Percentiles rank a stretch among this genome's conserved stretches.
Evolutionary conservation across 1,284 basidiomycete genomes (phyloP).

Genomic region (Cutaneotrichosporon spelunceum): DNA sequence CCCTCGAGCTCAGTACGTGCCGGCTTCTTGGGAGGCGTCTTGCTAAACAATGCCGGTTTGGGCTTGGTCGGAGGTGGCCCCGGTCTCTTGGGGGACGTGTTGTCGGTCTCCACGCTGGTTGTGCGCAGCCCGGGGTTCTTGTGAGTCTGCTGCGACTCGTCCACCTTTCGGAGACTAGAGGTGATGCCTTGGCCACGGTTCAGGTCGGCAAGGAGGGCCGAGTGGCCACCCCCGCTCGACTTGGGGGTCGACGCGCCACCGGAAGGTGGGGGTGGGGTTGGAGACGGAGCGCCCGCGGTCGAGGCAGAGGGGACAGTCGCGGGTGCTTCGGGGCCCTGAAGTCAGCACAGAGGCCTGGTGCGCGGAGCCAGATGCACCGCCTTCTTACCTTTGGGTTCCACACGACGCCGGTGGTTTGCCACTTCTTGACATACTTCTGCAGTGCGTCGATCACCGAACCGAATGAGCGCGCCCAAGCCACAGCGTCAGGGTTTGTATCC

Average conservation of each 20-base stretch:
- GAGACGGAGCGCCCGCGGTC: constrained; percentile 2
- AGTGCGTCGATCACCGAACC: constrained; percentile 70
- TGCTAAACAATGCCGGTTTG: constrained; percentile 70
- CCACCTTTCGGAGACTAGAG: constrained; percentile 86
- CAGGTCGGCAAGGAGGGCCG: constrained; percentile 87
- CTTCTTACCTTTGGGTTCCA: constrained; percentile 78
- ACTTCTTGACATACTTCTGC: constrained; percentile 78
- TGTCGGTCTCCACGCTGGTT: constrained; percentile 62
- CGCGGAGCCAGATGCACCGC: not conserved
- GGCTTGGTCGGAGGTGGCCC: constrained; percentile 52
- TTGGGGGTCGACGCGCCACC: constrained; percentile 54
- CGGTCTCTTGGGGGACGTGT: constrained; percentile 29
- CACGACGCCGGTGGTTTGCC: constrained; percentile 78
- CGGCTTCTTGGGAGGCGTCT: constrained; percentile 72
- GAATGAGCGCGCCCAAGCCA: constrained; percentile 82
- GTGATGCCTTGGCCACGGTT: constrained; percentile 90
- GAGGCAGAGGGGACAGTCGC: constrained; percentile 12
- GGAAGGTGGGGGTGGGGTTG: constrained; percentile 55
- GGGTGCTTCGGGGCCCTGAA: constrained; percentile 15
- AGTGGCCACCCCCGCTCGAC: constrained; percentile 61
- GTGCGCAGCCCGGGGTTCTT: constrained; percentile 88
- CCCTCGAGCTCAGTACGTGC: constrained; percentile 78
- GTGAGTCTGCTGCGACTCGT: constrained; percentile 96
- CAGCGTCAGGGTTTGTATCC: constrained; percentile 81
- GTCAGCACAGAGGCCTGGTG: constrained; percentile 4